Percentiles rank a stretch among this genome's conserved stretches.
Evolutionary conservation across 192 early-diverging fungal species (phyloP).

Genomic region (Coemansia sp.): DNA sequence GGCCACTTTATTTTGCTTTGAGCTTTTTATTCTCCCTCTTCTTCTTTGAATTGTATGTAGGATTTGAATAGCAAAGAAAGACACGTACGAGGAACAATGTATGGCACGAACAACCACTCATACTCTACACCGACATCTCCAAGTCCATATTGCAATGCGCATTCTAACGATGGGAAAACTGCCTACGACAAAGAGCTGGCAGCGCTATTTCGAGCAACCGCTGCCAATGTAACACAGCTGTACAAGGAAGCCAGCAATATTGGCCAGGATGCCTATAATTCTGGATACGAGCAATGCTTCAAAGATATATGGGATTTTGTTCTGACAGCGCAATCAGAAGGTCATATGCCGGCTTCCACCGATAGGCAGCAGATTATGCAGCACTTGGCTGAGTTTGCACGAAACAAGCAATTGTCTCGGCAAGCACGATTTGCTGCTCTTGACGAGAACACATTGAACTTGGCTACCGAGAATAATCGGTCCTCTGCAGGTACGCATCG

Average conservation of each 20-base stretch:
- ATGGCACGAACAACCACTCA: constrained; percentile 26
- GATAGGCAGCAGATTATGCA: constrained; percentile 22
- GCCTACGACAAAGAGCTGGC: constrained; percentile 41
- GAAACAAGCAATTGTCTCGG: constrained; percentile 29
- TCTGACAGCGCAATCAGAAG: constrained; percentile 12
- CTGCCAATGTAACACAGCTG: constrained; percentile 51
- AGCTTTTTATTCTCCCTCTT: not conserved
- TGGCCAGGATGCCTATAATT: constrained; percentile 41
- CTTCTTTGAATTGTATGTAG: not conserved
- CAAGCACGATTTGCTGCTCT: constrained; percentile 1
- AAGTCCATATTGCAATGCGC: constrained; percentile 18
- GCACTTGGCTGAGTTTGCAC: constrained; percentile 43
- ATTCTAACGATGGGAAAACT: constrained; percentile 18
- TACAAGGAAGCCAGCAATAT: constrained; percentile 50
- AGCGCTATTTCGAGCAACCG: constrained; percentile 43
- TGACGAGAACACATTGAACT: not conserved
- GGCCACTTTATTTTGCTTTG: too few relatives aligned
- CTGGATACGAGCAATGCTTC: constrained; percentile 52
- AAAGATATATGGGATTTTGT: constrained; percentile 46
- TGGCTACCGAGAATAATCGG: not conserved
- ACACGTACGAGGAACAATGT: constrained; percentile 21
- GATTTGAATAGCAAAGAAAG: not conserved
- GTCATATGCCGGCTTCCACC: constrained; percentile 1
- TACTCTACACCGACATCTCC: constrained; percentile 46
- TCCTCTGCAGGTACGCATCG: constrained; percentile 9